These are phyloP conservation scores for Shiraia sp. DNA, from an alignment of 2,329 filamentous ascomycete species.

Conservation along the genomic window DNA sequence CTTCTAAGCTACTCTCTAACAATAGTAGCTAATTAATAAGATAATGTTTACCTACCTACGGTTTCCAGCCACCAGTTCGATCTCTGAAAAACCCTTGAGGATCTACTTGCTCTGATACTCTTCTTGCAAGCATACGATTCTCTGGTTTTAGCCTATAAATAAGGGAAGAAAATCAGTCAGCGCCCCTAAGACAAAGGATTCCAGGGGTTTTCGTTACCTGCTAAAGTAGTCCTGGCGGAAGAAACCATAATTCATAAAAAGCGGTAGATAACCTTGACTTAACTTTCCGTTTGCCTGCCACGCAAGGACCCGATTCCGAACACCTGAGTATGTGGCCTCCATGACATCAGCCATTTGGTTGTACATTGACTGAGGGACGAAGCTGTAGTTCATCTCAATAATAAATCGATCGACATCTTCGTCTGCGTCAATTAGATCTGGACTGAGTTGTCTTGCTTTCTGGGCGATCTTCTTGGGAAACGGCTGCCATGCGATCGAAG, in stretches of 20 bases:
- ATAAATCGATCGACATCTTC: slow-evolving; percentile 49
- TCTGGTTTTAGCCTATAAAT: slow-evolving; percentile 41
- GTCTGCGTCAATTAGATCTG: slow-evolving; percentile 48
- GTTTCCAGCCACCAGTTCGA: slow-evolving; percentile 49
- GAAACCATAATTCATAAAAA: slow-evolving; percentile 56
- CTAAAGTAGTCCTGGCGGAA: slow-evolving; percentile 52
- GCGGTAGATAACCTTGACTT: slow-evolving; percentile 48
- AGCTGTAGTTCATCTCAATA: slow-evolving; percentile 52
- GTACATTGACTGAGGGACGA: slow-evolving; percentile 34
- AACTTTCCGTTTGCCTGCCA: slow-evolving; percentile 45
- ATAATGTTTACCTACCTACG: slow-evolving; percentile 15
- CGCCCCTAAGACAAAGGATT: no score
- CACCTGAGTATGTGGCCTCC: slow-evolving; percentile 45
- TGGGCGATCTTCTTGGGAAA: slow-evolving; percentile 34
- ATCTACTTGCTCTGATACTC: slow-evolving; percentile 47
- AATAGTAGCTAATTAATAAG: no score
- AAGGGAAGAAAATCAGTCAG: no score
- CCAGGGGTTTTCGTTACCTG: no score
- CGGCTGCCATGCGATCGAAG: slow-evolving; percentile 42
- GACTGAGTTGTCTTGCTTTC: slow-evolving; percentile 19
- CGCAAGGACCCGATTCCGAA: slow-evolving; percentile 41
- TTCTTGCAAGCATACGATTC: slow-evolving; percentile 38
- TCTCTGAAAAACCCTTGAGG: slow-evolving; percentile 47
- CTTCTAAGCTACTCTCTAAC: no score
- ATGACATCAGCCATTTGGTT: slow-evolving; percentile 48